Conservation (phyloP, 2,329 filamentous ascomycete genomes). For the Colletotrichum sansevieriae region DNA sequence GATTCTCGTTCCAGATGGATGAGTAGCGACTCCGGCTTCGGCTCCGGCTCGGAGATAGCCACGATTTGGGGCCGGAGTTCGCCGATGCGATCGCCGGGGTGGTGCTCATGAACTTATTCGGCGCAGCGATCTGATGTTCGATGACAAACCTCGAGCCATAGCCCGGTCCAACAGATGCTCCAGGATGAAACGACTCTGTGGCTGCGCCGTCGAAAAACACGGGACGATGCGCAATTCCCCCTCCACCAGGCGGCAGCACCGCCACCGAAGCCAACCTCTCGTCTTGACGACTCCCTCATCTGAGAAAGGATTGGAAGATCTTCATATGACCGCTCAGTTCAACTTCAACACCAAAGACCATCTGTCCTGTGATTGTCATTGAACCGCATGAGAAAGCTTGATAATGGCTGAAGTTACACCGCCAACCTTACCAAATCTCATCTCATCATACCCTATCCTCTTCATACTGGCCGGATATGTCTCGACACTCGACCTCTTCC, state of each 20-base stretch:
- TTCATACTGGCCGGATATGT: slow-evolving; percentile 26
- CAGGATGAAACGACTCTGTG: background rate
- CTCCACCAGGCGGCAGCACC: slow-evolving; percentile 15
- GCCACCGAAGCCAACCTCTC: background rate
- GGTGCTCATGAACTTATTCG: too few relatives aligned
- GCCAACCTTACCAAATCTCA: background rate
- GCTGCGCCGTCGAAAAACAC: background rate
- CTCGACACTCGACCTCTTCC: slow-evolving; percentile 29
- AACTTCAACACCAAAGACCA: too few relatives aligned
- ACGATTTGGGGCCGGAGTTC: too few relatives aligned
- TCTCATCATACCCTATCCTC: slow-evolving; percentile 29
- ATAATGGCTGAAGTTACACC: background rate
- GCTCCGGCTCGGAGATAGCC: background rate
- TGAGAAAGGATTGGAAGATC: background rate
- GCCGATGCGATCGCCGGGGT: too few relatives aligned
- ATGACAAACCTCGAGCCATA: background rate
- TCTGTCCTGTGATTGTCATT: too few relatives aligned
- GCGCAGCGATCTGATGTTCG: background rate
- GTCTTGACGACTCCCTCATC: background rate
- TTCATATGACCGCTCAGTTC: too few relatives aligned
- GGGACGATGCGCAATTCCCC: slow-evolving; percentile 2
- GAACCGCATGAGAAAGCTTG: background rate
- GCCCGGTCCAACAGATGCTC: background rate
- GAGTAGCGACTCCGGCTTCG: background rate
- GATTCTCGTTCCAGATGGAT: too few relatives aligned